phyloP scores from a whole-genome alignment of 345 rosid species.

The Toxicodendron radicans region DNA sequence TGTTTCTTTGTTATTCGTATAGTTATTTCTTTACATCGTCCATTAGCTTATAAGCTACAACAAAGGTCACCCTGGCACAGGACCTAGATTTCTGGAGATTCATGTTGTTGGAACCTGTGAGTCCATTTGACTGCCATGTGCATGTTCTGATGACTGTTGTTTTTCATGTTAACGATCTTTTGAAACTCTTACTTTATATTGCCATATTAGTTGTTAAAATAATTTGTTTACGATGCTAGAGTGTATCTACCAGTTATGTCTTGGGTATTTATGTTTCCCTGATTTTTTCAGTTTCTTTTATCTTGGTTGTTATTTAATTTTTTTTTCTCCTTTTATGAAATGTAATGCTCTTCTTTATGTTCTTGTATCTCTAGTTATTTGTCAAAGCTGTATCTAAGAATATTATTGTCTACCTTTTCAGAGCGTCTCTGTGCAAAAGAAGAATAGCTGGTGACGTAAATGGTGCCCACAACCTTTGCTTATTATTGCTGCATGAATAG shows the following conservation, averaged over 20 bases:
- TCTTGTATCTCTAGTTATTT: background rate
- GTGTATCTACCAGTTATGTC: background rate
- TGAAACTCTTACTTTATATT: background rate
- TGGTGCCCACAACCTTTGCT: background rate
- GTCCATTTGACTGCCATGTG: background rate
- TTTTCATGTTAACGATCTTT: background rate
- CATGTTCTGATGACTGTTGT: background rate
- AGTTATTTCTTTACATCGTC: background rate
- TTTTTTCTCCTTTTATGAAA: background rate
- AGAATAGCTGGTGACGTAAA: conserved; percentile 26
- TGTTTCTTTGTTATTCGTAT: background rate
- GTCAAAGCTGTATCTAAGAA: conserved; percentile 12
- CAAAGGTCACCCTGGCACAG: background rate
- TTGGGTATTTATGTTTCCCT: background rate
- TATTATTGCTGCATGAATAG: conserved; percentile 7
- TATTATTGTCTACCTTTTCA: conserved; percentile 29
- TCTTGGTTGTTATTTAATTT: background rate
- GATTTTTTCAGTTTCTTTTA: background rate
- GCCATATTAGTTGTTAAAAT: conserved; percentile 2
- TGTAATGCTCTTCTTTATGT: background rate
- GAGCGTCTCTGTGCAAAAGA: conserved; percentile 84
- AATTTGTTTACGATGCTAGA: background rate
- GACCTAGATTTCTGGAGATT: background rate
- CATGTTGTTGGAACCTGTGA: conserved; percentile 2
- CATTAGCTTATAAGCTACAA: background rate